Evolutionary conservation across 2,329 filamentous ascomycete species (phyloP).

Genomic region (Lecanoromycetidae sp.): DNA sequence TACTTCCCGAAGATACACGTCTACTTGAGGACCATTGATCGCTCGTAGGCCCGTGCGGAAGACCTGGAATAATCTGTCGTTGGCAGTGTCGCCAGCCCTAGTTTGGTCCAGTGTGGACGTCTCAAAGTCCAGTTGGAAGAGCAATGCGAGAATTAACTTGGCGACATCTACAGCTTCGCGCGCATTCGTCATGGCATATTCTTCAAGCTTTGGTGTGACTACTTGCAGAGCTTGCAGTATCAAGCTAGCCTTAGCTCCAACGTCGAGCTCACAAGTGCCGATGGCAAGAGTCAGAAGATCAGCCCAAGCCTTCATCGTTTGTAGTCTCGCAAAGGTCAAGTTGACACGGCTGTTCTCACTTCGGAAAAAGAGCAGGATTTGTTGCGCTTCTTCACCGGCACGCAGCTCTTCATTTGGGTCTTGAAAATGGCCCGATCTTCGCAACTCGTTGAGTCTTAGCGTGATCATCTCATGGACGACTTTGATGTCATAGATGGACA

Average conservation of each 20-base stretch:
- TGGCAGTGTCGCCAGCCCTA: constrained; percentile 55
- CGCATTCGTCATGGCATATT: constrained; percentile 55
- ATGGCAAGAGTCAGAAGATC: constrained; percentile 75
- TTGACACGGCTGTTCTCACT: constrained; percentile 31
- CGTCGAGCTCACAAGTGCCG: constrained; percentile 67
- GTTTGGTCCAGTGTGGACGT: constrained; percentile 30
- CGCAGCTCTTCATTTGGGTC: constrained; percentile 30
- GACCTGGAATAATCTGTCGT: constrained; percentile 80
- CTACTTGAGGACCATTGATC: constrained; percentile 60
- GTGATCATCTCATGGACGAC: constrained; percentile 63
- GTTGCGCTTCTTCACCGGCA: constrained; percentile 29
- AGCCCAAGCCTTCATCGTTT: constrained; percentile 70
- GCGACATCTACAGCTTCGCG: constrained; percentile 64
- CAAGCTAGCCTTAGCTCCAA: constrained; percentile 59
- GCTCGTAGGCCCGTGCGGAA: constrained; percentile 79
- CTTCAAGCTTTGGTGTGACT: constrained; percentile 76
- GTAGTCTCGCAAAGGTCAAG: constrained; percentile 24
- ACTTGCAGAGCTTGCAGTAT: constrained; percentile 78
- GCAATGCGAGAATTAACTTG: constrained; percentile 58
- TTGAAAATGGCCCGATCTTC: constrained; percentile 26
- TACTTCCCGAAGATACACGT: constrained; percentile 60
- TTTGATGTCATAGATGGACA: constrained; percentile 51
- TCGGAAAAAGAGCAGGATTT: constrained; percentile 28
- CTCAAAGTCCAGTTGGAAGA: constrained; percentile 41
- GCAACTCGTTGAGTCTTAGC: constrained; percentile 53